Base-by-base conservation (phyloP, 768 basidiomycete genomes). In the Suillus paluster region DNA sequence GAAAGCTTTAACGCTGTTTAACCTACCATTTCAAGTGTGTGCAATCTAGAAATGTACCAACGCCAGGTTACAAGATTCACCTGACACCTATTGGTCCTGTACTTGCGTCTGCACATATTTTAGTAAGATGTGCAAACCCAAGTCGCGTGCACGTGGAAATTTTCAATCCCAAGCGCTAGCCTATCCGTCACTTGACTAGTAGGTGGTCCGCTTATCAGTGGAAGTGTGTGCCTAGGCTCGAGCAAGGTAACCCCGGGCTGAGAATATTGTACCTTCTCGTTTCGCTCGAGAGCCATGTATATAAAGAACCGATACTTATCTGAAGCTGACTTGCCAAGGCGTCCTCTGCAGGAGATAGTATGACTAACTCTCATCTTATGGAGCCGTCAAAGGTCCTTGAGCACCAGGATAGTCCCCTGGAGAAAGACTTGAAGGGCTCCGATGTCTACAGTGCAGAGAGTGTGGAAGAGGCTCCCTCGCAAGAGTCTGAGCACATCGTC, bases 401-500 rank as follows among this genome's bases (percentile, higher is more conserved):
- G 53, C 23, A 23, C 14, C 42, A 44, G n/a, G 42, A 44, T 44
- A 21, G 10, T 44, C n/a, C 7, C 42, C 36, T 4, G 17, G 56
- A 62, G 56, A 58, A 61, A 57, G 44, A 45, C 30, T 14, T 17
- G 8, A 49, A 63, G 48, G 49, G 4, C n/a, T 45, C 34, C 23
- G 58, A 59, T 23, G 34, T 14, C 27, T 54, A 38, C 27, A 60
- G 49, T 17, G 21, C 61, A 23, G 42, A 39, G 25, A 50, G 46
- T 14, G 10, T 15, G n/a, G 58, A 46, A 41, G 62, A 63, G 12
- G 17, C 23, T 19, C 48, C 62, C 30, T 58, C 41, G 15, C 58
- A 63, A 49, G 25, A 59, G 15, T 44, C 49, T 17, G 59, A 56
- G 30, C 45, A 59, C 3, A 12, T 63, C 54, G 30, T 63, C 15